Percentiles rank a stretch among this genome's conserved stretches.
These are phyloP conservation scores for Dendrocalamus latiflorus DNA, from an alignment of 202 grass and related monocot species.

Conservation along the genomic window DNA sequence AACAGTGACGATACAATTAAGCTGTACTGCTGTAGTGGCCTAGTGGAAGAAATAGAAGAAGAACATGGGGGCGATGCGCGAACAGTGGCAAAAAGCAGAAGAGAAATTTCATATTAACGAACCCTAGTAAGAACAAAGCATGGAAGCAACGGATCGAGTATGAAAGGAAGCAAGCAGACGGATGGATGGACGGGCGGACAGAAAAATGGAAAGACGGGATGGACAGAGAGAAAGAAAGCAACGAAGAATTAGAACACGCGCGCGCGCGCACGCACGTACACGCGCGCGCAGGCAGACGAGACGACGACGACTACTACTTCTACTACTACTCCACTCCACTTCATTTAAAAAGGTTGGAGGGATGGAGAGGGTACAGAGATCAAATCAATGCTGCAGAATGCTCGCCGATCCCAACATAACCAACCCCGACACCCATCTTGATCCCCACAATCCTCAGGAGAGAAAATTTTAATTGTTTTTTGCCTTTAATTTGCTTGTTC, in stretches of 20 bases:
- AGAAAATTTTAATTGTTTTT: neutral
- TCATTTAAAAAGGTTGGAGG: slow-evolving; percentile 37
- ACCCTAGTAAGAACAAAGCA: slow-evolving; percentile 32
- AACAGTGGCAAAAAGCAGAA: slow-evolving; percentile 44
- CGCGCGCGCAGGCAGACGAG: neutral
- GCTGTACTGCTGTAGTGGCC: neutral
- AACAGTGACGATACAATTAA: slow-evolving; percentile 10
- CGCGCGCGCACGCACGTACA: neutral
- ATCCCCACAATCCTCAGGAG: slow-evolving; percentile 35
- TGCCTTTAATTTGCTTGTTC: neutral
- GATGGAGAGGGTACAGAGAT: slow-evolving; percentile 31
- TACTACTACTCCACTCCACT: neutral
- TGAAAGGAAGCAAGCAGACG: slow-evolving; percentile 15
- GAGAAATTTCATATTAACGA: slow-evolving; percentile 38
- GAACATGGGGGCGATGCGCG: neutral
- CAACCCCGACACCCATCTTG: slow-evolving; percentile 41
- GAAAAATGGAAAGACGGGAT: slow-evolving; percentile 24
- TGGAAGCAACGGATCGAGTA: neutral
- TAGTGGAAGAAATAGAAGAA: neutral
- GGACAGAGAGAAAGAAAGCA: slow-evolving; percentile 25
- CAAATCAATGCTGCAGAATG: slow-evolving; percentile 64
- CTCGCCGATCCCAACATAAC: slow-evolving; percentile 63
- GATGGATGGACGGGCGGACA: slow-evolving; percentile 24
- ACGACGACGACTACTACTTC: slow-evolving; percentile 23
- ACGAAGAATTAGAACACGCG: neutral